Evolutionary conservation across 2,329 filamentous ascomycete genomes (phyloP).

Genomic region (Pezizomycotina sp.): DNA sequence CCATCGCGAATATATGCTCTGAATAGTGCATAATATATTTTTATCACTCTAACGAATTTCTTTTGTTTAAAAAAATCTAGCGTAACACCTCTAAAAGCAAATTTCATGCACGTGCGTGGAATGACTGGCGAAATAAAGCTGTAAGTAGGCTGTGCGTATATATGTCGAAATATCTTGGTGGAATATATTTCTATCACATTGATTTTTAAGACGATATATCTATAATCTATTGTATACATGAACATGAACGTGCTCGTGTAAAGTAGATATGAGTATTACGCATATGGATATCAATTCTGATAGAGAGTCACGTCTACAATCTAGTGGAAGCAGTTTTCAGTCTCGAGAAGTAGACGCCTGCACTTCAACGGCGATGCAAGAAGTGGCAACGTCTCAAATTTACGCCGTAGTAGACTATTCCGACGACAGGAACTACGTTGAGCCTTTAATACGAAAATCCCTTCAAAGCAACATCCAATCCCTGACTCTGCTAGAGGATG

Average conservation of each 20-base stretch:
- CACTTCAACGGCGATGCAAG: slow-evolving; percentile 23
- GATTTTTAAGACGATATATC: no score
- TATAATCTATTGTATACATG: no score
- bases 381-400: slow-evolving; percentile 31
- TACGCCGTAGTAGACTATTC: slow-evolving; percentile 71
- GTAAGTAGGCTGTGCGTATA: slow-evolving; percentile 44
- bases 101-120: slow-evolving; percentile 63
- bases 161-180: slow-evolving; percentile 1
- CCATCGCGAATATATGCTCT: not conserved
- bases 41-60: slow-evolving; percentile 20
- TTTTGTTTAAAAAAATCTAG: no score
- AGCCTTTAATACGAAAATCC: slow-evolving; percentile 65
- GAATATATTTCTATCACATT: no score
- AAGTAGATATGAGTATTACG: no score
- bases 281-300: no score
- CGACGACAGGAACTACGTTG: slow-evolving; percentile 56
- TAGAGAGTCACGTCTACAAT: no score
- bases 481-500: slow-evolving; percentile 25
- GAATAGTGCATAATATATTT: no score
- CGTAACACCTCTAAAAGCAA: slow-evolving; percentile 77
- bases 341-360: no score
- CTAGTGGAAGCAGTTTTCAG: no score
- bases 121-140: slow-evolving; percentile 54
- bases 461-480: slow-evolving; percentile 39
- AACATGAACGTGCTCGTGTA: no score